A percentile compares a stretch with the other conserved stretches of the same genome.
These are phyloP conservation scores for Cryptosporidium sp. DNA, from an alignment of 169 alveolate species.

Conservation along the genomic window DNA sequence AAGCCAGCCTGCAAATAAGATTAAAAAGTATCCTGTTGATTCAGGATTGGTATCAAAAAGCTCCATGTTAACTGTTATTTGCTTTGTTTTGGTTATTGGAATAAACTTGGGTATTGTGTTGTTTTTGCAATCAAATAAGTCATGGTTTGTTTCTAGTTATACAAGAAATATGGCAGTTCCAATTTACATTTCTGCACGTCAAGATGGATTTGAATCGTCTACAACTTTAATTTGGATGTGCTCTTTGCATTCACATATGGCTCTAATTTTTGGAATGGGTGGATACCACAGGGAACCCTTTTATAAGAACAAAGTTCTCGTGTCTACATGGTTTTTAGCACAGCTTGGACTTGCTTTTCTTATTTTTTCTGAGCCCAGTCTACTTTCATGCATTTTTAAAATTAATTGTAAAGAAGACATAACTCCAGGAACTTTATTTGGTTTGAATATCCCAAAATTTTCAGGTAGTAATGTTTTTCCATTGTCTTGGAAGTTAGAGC, in stretches of 20 bases:
- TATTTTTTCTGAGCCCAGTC: slow-evolving; percentile 22
- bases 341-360: slow-evolving; percentile 37
- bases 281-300: slow-evolving; percentile 69
- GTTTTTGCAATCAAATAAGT: slow-evolving; percentile 25
- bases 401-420: slow-evolving; percentile 27
- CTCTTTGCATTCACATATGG: slow-evolving; percentile 62
- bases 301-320: slow-evolving; percentile 36
- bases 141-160: slow-evolving; percentile 60
- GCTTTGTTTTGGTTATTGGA: slow-evolving; percentile 28
- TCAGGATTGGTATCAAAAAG: slow-evolving; percentile 16
- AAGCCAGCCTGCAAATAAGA: slow-evolving; percentile 35
- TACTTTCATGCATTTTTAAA: slow-evolving; percentile 28
- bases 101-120: not conserved
- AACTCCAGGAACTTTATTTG: slow-evolving; percentile 23
- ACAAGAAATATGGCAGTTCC: slow-evolving; percentile 27
- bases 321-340: slow-evolving; percentile 31
- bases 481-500: slow-evolving; percentile 66
- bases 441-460: slow-evolving; percentile 11
- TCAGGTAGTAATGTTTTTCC: slow-evolving; percentile 52
- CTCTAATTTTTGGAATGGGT: slow-evolving; percentile 57
- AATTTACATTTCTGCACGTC: slow-evolving; percentile 25
- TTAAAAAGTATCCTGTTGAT: slow-evolving; percentile 27
- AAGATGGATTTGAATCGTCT: slow-evolving; percentile 71
- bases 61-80: slow-evolving; percentile 3
- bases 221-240: slow-evolving; percentile 54